phyloP scores from a whole-genome alignment of 768 basidiomycete species.

The Pleurotus citrinopileatus region DNA sequence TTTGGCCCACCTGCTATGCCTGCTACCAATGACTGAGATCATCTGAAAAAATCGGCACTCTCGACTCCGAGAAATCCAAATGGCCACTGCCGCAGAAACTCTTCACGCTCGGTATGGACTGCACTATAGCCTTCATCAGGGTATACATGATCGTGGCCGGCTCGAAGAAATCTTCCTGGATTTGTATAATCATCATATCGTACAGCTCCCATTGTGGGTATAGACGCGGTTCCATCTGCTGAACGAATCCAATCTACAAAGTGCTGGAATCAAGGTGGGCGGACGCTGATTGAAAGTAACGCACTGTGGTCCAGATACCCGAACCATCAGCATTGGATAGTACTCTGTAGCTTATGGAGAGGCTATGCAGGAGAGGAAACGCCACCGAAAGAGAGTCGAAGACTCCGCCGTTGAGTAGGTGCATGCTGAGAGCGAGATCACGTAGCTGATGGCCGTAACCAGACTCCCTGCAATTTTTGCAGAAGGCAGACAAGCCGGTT shows the following conservation, averaged over 20 bases:
- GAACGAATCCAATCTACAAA: not conserved
- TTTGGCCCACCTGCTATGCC: no score
- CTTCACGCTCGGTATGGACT: not conserved
- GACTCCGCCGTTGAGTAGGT: not conserved
- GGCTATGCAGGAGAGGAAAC: not conserved
- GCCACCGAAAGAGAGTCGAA: not conserved
- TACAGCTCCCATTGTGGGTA: not conserved
- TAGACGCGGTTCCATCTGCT: not conserved
- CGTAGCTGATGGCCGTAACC: not conserved
- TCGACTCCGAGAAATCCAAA: not conserved
- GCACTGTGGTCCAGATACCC: not conserved
- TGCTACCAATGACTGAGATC: not conserved
- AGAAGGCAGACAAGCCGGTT: not conserved
- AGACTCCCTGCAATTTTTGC: not conserved
- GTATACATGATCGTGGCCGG: not conserved
- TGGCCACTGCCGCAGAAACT: not conserved
- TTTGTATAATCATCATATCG: not conserved
- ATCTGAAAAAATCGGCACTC: not conserved
- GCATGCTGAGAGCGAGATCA: not conserved
- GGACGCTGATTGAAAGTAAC: not conserved
- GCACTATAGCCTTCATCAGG: not conserved
- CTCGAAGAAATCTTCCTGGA: not conserved
- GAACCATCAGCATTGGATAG: not conserved
- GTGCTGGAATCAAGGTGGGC: not conserved
- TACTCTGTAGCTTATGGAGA: not conserved